phyloP scores from a whole-genome alignment of 1,284 basidiomycete genomes.

The Ustilago esculenta region DNA sequence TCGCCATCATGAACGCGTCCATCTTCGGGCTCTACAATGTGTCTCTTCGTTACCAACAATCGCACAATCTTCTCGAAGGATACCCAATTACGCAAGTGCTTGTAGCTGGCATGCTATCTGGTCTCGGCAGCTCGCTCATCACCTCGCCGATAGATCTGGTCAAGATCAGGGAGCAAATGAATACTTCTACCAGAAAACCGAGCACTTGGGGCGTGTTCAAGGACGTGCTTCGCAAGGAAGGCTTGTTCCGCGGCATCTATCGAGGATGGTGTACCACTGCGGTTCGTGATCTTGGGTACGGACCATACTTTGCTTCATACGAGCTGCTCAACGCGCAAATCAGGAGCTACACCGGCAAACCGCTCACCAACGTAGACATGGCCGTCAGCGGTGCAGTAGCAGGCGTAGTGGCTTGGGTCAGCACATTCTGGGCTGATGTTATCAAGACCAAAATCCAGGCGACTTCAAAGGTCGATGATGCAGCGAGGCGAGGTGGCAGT shows the following conservation, averaged over 20 bases:
- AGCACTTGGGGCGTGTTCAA: constrained; percentile 32
- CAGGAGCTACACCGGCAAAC: neutral
- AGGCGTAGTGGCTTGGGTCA: constrained; percentile 58
- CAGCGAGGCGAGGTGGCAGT: too few species aligned
- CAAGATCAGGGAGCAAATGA: constrained; percentile 63
- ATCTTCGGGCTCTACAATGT: constrained; percentile 59
- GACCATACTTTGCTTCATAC: constrained; percentile 60
- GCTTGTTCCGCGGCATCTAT: constrained; percentile 41
- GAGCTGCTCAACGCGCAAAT: constrained; percentile 50
- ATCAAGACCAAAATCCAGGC: constrained; percentile 64
- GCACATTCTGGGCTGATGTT: constrained; percentile 61
- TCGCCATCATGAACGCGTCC: constrained; percentile 64
- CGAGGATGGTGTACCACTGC: constrained; percentile 55
- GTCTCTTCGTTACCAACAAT: constrained; percentile 35
- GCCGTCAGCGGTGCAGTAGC: constrained; percentile 56
- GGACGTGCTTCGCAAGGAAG: constrained; percentile 30
- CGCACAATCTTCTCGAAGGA: neutral
- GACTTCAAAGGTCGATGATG: neutral
- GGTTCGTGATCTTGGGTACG: constrained; percentile 52
- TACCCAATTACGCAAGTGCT: constrained; percentile 38
- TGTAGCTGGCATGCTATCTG: constrained; percentile 52
- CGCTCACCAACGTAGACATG: constrained; percentile 43
- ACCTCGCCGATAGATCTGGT: constrained; percentile 60
- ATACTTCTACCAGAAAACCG: neutral
- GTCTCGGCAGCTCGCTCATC: constrained; percentile 52